Evolutionary conservation across 1,284 basidiomycete species (phyloP).

Genomic region (Papiliotrema terrestris): DNA sequence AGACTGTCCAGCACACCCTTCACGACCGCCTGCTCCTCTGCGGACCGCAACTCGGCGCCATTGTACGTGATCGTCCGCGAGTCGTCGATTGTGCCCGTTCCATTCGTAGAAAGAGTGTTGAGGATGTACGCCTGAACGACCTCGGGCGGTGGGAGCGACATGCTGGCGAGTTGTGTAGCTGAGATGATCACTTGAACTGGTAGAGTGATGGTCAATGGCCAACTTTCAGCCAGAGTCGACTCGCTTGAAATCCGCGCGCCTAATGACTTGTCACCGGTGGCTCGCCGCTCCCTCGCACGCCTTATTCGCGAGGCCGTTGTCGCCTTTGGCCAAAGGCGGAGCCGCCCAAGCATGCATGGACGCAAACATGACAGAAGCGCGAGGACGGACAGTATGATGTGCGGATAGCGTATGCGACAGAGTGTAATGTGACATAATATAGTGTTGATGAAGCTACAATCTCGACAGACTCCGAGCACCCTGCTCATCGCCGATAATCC

Average conservation of each 20-base stretch:
- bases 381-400: too few relatives aligned
- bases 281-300: too few relatives aligned
- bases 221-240: not conserved
- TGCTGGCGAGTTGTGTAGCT: not conserved
- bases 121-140: constrained; percentile 72
- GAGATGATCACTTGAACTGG: not conserved
- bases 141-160: constrained; percentile 3
- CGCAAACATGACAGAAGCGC: too few relatives aligned
- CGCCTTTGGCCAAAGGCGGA: too few relatives aligned
- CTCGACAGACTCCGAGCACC: not conserved
- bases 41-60: constrained; percentile 46
- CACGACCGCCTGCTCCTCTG: constrained; percentile 70
- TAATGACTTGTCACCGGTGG: not conserved
- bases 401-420: too few relatives aligned
- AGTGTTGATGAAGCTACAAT: not conserved
- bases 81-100: constrained; percentile 62
- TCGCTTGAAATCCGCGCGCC: not conserved
- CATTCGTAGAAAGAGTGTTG: constrained; percentile 59
- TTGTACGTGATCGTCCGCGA: constrained; percentile 66
- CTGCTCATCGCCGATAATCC: not conserved
- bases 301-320: too few relatives aligned
- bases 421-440: not conserved
- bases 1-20: constrained; percentile 86
- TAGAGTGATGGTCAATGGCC: not conserved
- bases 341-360: too few relatives aligned